Evolutionary conservation across 768 basidiomycete genomes (phyloP), one percentile per base, ranked within the genome.

Genomic region (Kwoniella pini): DNA sequence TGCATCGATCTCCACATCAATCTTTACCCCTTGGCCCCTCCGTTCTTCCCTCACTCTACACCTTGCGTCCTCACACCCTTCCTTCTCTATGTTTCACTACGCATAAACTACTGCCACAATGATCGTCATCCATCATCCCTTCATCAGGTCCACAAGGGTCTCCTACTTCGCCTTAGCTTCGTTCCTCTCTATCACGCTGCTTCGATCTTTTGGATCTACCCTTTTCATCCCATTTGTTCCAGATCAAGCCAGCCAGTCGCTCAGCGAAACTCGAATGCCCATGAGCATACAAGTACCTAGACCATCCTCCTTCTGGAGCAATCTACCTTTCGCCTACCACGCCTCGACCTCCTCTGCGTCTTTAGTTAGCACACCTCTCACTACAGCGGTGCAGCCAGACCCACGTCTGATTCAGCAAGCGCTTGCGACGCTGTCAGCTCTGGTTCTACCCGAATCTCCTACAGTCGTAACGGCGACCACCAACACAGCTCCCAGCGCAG

Each of bases 111-210:
- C n/a, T n/a, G n/a, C n/a, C n/a, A n/a, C n/a, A n/a, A n/a, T n/a
- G n/a, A n/a, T 7, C 33, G 33, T 15, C 33, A 7, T 15, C 15
- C 33, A 36, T 36, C 33, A 15, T 15, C 15, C 33, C 15, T 7
- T 11, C 17, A 19, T 15, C 43, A 57, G 55, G 55, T 48, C 45
- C 2, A 52, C 50, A 36, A 21, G 56, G 22, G 40, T 63, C 12
- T 63, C 62, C 3, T 24, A 53, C 31, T 33, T 63, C 26, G 62
- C 62, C 19, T 56, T 63, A 21, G 56, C 56, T n/a, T 52, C 62
- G 4, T 38, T 63, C 21, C 24, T 63, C 9, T 57, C 62, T 10
- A 22, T 63, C 1, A 51, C 62, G 1, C 46, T 63, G 13, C 26
- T 53, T 17, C 53, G 50, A 21, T 28, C 62, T 13, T 45, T 63